Base-by-base conservation (phyloP, 139 green algal genomes). In the Microglena sp. region DNA sequence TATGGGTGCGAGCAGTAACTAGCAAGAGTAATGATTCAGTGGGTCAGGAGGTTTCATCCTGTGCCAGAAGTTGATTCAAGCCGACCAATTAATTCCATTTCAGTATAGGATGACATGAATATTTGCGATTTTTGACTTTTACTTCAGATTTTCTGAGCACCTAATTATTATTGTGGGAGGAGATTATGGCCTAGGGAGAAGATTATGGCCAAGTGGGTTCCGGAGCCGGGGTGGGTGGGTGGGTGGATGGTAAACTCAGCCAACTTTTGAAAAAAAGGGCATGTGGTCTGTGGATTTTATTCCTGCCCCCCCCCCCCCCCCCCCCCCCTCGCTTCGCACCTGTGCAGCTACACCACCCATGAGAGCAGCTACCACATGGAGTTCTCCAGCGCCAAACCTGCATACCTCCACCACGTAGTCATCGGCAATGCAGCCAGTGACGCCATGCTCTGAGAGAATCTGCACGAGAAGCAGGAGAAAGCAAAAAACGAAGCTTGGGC, bases 301-400 rank as follows among this genome's bases (percentile, higher is more conserved):
- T 32, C 50, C 50, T n/a, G 15, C 50, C 50, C 28, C 15, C 50
- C 50, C 18, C 15, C 15, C 22, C 15, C 50, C 24, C 50, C 18
- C 22, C 50, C 50, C 18, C 15, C 50, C 50, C 18, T 6, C 50
- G 5, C 32, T 53, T 33, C 62, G 2, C 53, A 71, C 64, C 64
- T 71, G 74, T 8, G 79, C 77, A 0, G 85, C 93, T 32, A 98
- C 87, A n/a, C 91, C 93, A 1, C 92, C 92, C 67, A 97, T 81
- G 33, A 98, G 67, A 2, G 90, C 78, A 8, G 81, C 90, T 29
- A 96, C 71, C 18, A 75, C 72, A 68, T 98, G 92, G 45, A 96
- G 80, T 82, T 97, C 93, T 33, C 62, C 62, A 27, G 67, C 70
- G 8, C 70, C 75, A 57, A 71, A 76, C 24, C 91, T 69, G 55